Conservation (phyloP, 352 stramenopile species). For the Globisporangium radiosum region DNA sequence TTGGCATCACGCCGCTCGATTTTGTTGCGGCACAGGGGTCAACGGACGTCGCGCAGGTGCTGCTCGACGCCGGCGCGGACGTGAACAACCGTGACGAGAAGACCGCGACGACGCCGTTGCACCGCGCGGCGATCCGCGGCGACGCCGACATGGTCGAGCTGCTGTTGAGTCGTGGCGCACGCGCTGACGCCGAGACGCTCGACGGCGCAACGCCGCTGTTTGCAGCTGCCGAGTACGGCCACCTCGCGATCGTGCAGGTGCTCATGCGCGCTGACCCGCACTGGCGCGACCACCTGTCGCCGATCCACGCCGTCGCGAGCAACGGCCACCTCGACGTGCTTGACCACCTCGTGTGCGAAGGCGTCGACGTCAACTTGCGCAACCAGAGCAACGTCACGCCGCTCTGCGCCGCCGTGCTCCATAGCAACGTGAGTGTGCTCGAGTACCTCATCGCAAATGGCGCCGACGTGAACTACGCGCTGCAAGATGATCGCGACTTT, state of each 20-base stretch:
- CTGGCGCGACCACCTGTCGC: constrained; percentile 4
- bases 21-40: constrained; percentile 9
- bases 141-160: constrained; percentile 8
- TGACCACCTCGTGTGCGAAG: constrained; percentile 7
- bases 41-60: constrained; percentile 7
- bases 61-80: constrained; percentile 13
- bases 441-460: constrained; percentile 14
- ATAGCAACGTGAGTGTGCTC: constrained; percentile 7
- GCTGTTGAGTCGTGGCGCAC: constrained; percentile 6
- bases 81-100: constrained; percentile 15
- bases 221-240: constrained; percentile 12
- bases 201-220: constrained; percentile 12
- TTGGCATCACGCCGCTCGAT: constrained; percentile 13
- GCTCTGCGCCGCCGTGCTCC: constrained; percentile 10
- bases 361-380: constrained; percentile 10
- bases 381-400: constrained; percentile 13
- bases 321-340: constrained; percentile 16
- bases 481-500: constrained; percentile 12
- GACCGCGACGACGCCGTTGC: constrained; percentile 12
- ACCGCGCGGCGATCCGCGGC: constrained; percentile 13
- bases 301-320: constrained; percentile 13
- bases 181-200: constrained; percentile 9
- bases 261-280: constrained; percentile 8
- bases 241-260: constrained; percentile 11
- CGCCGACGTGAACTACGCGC: constrained; percentile 12